A percentile compares a stretch with the other conserved stretches of the same genome.
Evolutionary conservation across 257 asterid species (phyloP).

Genomic region (Fraxinus anomala): DNA sequence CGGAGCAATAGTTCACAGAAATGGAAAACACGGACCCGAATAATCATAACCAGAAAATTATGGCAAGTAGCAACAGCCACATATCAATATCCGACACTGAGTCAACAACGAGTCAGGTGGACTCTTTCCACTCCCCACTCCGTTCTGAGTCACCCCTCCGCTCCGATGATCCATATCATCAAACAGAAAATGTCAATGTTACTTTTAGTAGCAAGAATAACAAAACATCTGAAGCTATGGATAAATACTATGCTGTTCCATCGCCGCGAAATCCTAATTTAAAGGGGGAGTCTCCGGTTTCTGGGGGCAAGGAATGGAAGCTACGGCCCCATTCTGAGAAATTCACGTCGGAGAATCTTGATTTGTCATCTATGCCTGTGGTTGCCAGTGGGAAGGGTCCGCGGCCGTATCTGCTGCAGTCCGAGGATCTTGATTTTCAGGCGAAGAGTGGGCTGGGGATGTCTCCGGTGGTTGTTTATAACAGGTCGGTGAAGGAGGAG

Average conservation of each 20-base stretch:
- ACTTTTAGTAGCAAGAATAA: slow-evolving; percentile 30
- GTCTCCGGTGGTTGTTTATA: slow-evolving; percentile 32
- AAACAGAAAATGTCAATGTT: slow-evolving; percentile 25
- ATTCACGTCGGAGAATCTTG: slow-evolving; percentile 45
- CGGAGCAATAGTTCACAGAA: neutral
- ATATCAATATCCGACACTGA: slow-evolving; percentile 78
- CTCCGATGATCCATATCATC: slow-evolving; percentile 51
- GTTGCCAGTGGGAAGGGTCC: slow-evolving; percentile 26
- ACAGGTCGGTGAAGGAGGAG: slow-evolving; percentile 49
- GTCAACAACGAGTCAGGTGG: slow-evolving; percentile 68
- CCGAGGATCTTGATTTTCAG: slow-evolving; percentile 40
- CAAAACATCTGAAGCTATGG: slow-evolving; percentile 48
- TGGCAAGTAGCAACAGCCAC: slow-evolving; percentile 51
- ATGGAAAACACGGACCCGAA: slow-evolving; percentile 43
- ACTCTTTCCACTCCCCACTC: slow-evolving; percentile 85
- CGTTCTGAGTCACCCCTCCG: slow-evolving; percentile 65
- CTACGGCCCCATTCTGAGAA: slow-evolving; percentile 44
- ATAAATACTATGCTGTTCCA: slow-evolving; percentile 43
- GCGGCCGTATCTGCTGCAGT: slow-evolving; percentile 16
- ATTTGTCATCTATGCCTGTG: slow-evolving; percentile 32
- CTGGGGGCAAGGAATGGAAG: slow-evolving; percentile 26
- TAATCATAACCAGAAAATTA: slow-evolving; percentile 26
- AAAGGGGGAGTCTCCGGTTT: slow-evolving; percentile 30
- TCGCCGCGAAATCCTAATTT: slow-evolving; percentile 40
- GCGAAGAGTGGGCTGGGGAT: slow-evolving; percentile 20